Evolutionary conservation across 768 basidiomycete genomes (phyloP).

Genomic region (Pluteus cervinus): DNA sequence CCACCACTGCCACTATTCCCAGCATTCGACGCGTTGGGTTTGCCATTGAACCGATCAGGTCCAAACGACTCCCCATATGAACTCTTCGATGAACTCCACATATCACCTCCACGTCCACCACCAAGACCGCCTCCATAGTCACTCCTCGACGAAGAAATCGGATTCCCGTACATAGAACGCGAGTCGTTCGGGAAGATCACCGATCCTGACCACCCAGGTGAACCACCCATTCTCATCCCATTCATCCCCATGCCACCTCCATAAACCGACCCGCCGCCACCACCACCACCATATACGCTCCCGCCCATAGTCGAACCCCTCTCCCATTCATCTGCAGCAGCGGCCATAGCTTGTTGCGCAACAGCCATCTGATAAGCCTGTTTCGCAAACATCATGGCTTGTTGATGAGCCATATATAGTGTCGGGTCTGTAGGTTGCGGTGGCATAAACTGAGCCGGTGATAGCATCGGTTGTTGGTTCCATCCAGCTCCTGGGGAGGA

Average conservation of each 20-base stretch:
- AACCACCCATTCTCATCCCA: slow-evolving; percentile 19
- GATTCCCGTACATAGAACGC: slow-evolving; percentile 54
- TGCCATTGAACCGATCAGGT: slow-evolving; percentile 21
- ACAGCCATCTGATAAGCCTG: slow-evolving; percentile 89
- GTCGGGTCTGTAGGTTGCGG: slow-evolving; percentile 44
- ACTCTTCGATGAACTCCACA: slow-evolving; percentile 52
- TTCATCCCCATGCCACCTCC: slow-evolving; percentile 33
- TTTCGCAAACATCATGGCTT: slow-evolving; percentile 82
- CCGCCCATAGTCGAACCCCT: slow-evolving; percentile 57
- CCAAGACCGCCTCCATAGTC: slow-evolving; percentile 52
- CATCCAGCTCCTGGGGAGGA: slow-evolving; percentile 16
- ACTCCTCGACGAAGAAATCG: slow-evolving; percentile 46
- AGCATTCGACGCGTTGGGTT: too few species aligned
- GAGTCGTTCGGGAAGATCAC: slow-evolving; percentile 45
- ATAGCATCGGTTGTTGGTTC: slow-evolving; percentile 29
- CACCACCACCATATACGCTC: slow-evolving; percentile 33
- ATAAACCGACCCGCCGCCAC: slow-evolving; percentile 40
- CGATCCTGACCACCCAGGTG: slow-evolving; percentile 28
- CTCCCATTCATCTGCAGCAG: slow-evolving; percentile 91
- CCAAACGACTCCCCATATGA: slow-evolving; percentile 68
- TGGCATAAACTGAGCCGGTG: slow-evolving; percentile 39
- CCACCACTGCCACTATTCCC: too few species aligned
- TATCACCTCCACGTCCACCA: slow-evolving; percentile 35
- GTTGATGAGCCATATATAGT: slow-evolving; percentile 74
- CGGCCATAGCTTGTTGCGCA: slow-evolving; percentile 84